phyloP scores from a whole-genome alignment of 176 grass and related monocot species.

The Melocanna baccifera region DNA sequence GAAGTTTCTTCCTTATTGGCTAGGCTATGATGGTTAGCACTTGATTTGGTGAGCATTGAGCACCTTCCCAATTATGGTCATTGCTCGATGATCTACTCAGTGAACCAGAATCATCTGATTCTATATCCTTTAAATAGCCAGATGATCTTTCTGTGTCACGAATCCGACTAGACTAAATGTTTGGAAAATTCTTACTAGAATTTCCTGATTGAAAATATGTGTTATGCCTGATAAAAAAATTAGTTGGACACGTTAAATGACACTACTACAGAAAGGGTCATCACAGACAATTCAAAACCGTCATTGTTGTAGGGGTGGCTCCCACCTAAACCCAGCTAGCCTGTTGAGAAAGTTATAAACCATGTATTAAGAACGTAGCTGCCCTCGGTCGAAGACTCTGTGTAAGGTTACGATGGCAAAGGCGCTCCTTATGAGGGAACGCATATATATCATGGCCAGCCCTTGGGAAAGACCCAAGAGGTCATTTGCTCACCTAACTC shows the following conservation, averaged over 20 bases:
- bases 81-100: neutral
- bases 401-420: no score
- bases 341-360: no score
- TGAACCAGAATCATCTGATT: neutral
- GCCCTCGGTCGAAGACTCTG: no score
- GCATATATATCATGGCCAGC: no score
- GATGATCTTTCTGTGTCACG: neutral
- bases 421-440: no score
- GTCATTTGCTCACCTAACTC: no score
- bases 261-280: no score
- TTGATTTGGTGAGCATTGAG: neutral
- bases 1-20: neutral
- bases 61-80: neutral
- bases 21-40: neutral
- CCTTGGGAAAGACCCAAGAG: no score
- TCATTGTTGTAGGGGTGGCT: no score
- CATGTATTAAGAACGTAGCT: no score
- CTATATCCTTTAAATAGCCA: neutral
- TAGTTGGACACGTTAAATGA: neutral
- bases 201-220: neutral
- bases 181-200: neutral
- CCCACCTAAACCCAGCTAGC: no score
- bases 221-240: neutral
- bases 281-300: no score
- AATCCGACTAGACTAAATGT: neutral